phyloP scores from a whole-genome alignment of 2,329 filamentous ascomycete species.

The Myriosclerotinia curreyana region DNA sequence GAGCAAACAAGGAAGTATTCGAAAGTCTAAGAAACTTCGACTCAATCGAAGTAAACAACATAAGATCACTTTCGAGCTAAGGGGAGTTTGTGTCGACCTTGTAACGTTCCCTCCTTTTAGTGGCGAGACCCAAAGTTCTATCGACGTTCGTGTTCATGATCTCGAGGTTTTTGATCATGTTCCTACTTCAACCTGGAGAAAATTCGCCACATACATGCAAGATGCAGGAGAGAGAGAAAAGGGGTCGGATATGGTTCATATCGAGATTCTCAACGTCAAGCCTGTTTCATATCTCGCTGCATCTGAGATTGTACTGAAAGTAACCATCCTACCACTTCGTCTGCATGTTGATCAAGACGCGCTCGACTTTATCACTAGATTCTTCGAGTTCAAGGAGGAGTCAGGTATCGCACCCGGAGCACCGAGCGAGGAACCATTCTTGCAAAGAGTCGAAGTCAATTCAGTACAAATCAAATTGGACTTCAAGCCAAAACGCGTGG shows the following conservation, averaged over 20 bases:
- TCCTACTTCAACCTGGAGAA: conserved; percentile 95
- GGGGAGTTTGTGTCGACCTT: conserved; percentile 78
- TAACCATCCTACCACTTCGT: conserved; percentile 75
- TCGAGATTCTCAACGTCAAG: conserved; percentile 84
- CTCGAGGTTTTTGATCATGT: conserved; percentile 93
- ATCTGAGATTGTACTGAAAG: conserved; percentile 82
- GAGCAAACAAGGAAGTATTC: conserved; percentile 46
- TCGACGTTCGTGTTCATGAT: conserved; percentile 78
- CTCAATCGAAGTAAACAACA: conserved; percentile 84
- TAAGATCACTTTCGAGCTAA: conserved; percentile 93
- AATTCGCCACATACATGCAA: conserved; percentile 91
- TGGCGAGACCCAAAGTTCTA: conserved; percentile 80
- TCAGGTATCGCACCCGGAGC: conserved; percentile 52
- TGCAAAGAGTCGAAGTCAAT: conserved; percentile 86
- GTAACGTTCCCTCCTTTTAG: conserved; percentile 72
- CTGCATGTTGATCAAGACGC: conserved; percentile 97
- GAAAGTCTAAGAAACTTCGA: conserved; percentile 56
- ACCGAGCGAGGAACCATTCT: conserved; percentile 73
- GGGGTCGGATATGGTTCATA: conserved; percentile 82
- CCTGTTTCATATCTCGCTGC: conserved; percentile 81
- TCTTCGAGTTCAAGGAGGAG: conserved; percentile 97
- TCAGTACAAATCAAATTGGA: conserved; percentile 82
- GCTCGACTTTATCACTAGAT: conserved; percentile 92
- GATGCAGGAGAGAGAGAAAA: conserved; percentile 84
- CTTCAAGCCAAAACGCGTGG: conserved; percentile 97